A percentile compares a stretch with the other conserved stretches of the same genome.
Evolutionary conservation across 331 rosid genomes (phyloP).

Genomic region (Quercus phellos): DNA sequence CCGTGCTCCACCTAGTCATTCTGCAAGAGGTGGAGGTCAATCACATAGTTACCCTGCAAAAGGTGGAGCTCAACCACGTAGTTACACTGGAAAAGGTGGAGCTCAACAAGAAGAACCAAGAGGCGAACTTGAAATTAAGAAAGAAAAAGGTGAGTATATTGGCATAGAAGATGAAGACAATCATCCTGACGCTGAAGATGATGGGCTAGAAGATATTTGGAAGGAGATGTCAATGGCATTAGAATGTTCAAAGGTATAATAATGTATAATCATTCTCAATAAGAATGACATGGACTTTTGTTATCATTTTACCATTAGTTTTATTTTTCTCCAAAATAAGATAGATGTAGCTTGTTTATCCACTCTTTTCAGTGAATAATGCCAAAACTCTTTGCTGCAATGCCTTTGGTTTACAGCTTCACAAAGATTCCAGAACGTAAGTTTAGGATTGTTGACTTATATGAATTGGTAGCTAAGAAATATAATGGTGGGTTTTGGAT

Average conservation of each 20-base stretch:
- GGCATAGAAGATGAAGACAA: conserved; percentile 53
- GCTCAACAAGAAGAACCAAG: conserved; percentile 22
- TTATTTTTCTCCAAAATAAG: background rate
- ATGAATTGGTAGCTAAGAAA: background rate
- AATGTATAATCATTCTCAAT: conserved; percentile 7
- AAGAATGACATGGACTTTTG: background rate
- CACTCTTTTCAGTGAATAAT: background rate
- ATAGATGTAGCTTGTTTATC: background rate
- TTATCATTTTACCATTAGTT: background rate
- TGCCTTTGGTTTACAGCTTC: background rate
- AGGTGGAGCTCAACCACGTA: conserved; percentile 1
- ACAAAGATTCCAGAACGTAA: background rate
- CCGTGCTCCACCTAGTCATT: conserved; percentile 11
- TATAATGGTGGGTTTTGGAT: background rate
- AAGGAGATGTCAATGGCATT: conserved; percentile 76
- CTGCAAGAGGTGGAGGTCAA: conserved; percentile 23
- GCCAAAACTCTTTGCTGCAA: background rate
- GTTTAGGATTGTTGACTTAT: background rate
- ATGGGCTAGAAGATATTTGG: conserved; percentile 78
- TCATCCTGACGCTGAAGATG: conserved; percentile 38
- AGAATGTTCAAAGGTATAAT: conserved; percentile 68
- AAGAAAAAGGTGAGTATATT: conserved; percentile 53
- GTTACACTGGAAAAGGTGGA: conserved; percentile 18
- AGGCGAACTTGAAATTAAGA: conserved; percentile 13
- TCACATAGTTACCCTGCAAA: conserved; percentile 17